Base-by-base conservation (phyloP, 805 yeast species). In the Limtongia smithiae region DNA sequence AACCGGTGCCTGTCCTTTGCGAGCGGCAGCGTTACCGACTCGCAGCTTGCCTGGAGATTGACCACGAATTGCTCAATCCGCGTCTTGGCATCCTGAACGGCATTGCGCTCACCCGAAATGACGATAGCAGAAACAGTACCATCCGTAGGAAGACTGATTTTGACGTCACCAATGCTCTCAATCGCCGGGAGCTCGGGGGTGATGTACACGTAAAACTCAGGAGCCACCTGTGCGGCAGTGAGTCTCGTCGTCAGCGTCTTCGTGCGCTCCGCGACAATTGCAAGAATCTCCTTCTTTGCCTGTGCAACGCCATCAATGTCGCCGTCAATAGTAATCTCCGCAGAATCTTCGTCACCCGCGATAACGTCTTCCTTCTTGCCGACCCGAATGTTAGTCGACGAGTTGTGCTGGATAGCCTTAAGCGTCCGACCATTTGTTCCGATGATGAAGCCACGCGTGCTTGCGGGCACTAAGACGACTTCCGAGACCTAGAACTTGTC, bases 351-450 rank as follows among this genome's bases (percentile, higher is more conserved):
- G 55, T 82, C 87, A 35, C 64, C 51, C 9, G 57, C 58, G 7
- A 37, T 38, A 7, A 39, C 15, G 27, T 33, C 37, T 12, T 46
- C 50, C 17, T 44, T 37, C 48, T 53, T 58, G 5, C 81, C 83
- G 61, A 90, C 81, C 60, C 85, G 85, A 58, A 90, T 79, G 58
- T 75, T 84, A 45, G 81, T 81, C 42, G 79, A 82, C 41, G 85
- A 77, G 32, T 76, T 72, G 45, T 77, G 83, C 41, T 85, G 75
- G 57, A 90, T 85, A 50, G 93, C 90, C 66, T 81, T 85, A 68
- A 90, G 78, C 53, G 75, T 83, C 60, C 76, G 78, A 65, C 97
- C 97, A 65, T 83, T 85, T 37, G 90, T 76, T 51, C 97, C 97
- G 68, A 90, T 90, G 50, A 90, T 79, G 42, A 79, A 77, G 6